Evolutionary conservation across 768 basidiomycete genomes (phyloP).

Genomic region (Tricholoma flavovirens): DNA sequence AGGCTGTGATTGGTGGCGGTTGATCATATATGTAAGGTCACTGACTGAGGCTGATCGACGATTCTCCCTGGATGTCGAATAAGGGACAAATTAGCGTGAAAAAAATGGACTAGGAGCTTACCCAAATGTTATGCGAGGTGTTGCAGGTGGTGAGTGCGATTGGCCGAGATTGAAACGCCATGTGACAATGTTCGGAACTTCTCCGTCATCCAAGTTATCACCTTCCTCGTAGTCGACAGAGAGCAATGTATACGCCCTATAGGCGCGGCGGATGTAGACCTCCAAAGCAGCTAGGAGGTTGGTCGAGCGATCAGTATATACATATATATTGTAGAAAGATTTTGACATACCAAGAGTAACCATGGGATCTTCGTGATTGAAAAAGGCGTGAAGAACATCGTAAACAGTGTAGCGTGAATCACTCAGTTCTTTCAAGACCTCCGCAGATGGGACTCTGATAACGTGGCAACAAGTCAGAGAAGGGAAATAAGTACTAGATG

Average conservation of each 20-base stretch:
- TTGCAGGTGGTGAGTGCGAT: constrained; percentile 80
- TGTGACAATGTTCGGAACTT: constrained; percentile 71
- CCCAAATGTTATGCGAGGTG: constrained; percentile 59
- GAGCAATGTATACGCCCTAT: constrained; percentile 87
- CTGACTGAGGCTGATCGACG: constrained; percentile 90
- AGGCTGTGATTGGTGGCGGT: constrained; percentile 81
- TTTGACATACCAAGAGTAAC: constrained; percentile 68
- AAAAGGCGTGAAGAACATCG: constrained; percentile 95
- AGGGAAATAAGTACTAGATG: background rate
- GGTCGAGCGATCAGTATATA: background rate
- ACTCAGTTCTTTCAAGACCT: constrained; percentile 86
- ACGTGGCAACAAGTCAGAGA: constrained; percentile 11
- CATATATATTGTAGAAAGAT: constrained; percentile 1
- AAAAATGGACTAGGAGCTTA: constrained; percentile 20
- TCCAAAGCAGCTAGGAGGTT: constrained; percentile 74
- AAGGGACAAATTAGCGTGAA: background rate
- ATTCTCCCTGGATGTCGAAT: constrained; percentile 39
- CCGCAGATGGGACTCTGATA: constrained; percentile 71
- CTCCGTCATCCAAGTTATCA: constrained; percentile 77
- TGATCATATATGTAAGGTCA: constrained; percentile 91
- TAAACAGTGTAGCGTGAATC: constrained; percentile 97
- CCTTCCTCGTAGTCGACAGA: constrained; percentile 96
- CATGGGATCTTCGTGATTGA: constrained; percentile 80
- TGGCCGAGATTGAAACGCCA: constrained; percentile 97
- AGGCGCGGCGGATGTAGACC: constrained; percentile 93